phyloP scores from a whole-genome alignment of 2,329 filamentous ascomycete genomes.

The Lojkania enalia region DNA sequence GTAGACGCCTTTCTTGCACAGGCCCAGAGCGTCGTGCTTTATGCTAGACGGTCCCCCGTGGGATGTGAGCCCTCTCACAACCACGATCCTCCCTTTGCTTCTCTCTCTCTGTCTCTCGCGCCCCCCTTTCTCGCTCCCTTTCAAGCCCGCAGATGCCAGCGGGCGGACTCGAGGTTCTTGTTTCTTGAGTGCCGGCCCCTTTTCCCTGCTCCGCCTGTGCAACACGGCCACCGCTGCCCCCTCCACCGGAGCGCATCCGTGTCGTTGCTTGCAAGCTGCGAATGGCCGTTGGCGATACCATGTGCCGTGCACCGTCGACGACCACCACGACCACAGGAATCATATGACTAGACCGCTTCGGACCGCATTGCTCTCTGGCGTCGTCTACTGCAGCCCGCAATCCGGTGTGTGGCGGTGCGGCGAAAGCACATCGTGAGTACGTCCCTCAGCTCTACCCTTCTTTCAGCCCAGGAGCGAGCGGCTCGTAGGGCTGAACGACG shows the following conservation, averaged over 20 bases:
- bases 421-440: not conserved
- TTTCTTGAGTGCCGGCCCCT: not conserved
- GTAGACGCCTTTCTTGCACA: conserved; percentile 17
- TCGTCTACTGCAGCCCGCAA: conserved; percentile 3
- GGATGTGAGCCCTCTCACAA: conserved; percentile 15
- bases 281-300: conserved; percentile 35
- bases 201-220: not conserved
- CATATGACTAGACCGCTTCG: conserved; percentile 15
- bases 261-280: conserved; percentile 16
- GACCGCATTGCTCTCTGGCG: not conserved
- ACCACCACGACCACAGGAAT: conserved; percentile 8
- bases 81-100: conserved; percentile 2
- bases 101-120: not conserved
- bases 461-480: not conserved
- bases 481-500: not conserved
- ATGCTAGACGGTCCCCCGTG: conserved; percentile 37
- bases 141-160: conserved; percentile 8
- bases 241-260: not conserved
- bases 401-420: not conserved
- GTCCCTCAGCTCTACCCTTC: not conserved
- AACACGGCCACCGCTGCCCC: not conserved
- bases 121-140: not conserved
- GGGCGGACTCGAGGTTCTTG: conserved; percentile 1
- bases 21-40: conserved; percentile 29
- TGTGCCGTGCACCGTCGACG: conserved; percentile 26